phyloP scores from a whole-genome alignment of 2,329 filamentous ascomycete genomes.

The Penicillium brasilianum region DNA sequence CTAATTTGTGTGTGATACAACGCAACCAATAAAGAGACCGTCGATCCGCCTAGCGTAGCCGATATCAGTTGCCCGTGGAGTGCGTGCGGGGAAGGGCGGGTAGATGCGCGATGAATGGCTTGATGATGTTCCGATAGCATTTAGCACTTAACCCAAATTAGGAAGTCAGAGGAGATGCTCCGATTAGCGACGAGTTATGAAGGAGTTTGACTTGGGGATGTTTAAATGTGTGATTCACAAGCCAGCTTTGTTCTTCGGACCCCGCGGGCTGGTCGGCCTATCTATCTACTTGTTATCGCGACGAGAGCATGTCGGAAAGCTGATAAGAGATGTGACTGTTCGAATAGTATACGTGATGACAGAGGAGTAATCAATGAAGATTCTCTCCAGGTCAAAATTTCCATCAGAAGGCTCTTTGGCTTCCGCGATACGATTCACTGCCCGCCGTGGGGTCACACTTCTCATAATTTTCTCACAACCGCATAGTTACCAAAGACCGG shows the following conservation, averaged over 20 bases:
- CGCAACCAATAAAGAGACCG: neutral
- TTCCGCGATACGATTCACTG: neutral
- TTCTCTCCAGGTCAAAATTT: too few species aligned
- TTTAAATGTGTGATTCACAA: neutral
- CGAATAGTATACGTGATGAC: neutral
- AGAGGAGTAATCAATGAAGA: too few species aligned
- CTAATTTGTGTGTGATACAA: neutral
- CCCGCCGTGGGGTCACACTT: neutral
- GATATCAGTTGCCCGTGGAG: slow-evolving; percentile 11
- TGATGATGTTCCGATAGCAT: slow-evolving; percentile 15
- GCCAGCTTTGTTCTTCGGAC: neutral
- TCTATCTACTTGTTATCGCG: neutral
- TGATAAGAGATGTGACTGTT: neutral
- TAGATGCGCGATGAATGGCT: neutral
- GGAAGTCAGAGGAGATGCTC: slow-evolving; percentile 25
- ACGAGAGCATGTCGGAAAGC: neutral
- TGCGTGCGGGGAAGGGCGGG: slow-evolving; percentile 25
- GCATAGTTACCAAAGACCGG: too few species aligned
- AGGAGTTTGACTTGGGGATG: neutral
- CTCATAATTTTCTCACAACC: neutral
- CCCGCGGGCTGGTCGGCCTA: neutral
- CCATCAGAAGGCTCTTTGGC: neutral
- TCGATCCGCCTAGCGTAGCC: slow-evolving; percentile 7
- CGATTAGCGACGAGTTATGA: neutral
- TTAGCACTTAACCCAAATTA: slow-evolving; percentile 12